Base-by-base conservation (phyloP, 129 eudicot genomes). In the Pittosporum tobira region DNA sequence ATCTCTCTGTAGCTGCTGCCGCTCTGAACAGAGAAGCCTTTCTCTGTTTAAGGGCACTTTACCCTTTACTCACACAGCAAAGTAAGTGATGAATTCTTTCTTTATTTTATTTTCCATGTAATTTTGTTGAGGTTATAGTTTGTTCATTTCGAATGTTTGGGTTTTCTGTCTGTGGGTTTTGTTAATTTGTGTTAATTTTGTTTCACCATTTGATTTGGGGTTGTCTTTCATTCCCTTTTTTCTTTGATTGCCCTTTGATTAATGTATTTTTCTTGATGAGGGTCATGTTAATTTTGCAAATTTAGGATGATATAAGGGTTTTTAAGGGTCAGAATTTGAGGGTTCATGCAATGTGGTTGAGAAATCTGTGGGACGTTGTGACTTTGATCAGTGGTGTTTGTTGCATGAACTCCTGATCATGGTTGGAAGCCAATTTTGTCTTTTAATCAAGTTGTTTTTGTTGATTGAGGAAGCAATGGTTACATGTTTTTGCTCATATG, bases 331-430 rank as follows among this genome's bases (percentile, higher is more conserved):
- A 21, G 43, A 16, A n/a, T 52, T 52, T 15, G 13, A 27, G 40
- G 40, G 23, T 54, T 54, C n/a, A 29, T 29, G 59, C 20, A 54
- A 54, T 54, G 59, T 54, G 59, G 59, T 34, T n/a, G 19, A 36
- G 15, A 54, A 21, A 37, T 48, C 5, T 25, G 7, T 0, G 3
- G 10, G 59, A 42, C 22, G 28, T 54, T 29, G 29, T 54, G 43
- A 27, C 11, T 53, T 53, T 4, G 29, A n/a, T 21, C 29, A 42
- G 13, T 34, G 59, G 59, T 20, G 31, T 54, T 54, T 29, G 42
- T 40, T 54, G 59, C 59, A 54, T 54, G 40, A 27, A 5, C 40
- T 34, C 10, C 40, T 34, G 40, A 34, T 9, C 40, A 34, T 34
- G 7, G 7, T 6, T 34, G n/a, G n/a, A n/a, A n/a, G n/a, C n/a